Evolutionary conservation across 805 yeast genomes (phyloP).

Genomic region (Candida broadrunensis): DNA sequence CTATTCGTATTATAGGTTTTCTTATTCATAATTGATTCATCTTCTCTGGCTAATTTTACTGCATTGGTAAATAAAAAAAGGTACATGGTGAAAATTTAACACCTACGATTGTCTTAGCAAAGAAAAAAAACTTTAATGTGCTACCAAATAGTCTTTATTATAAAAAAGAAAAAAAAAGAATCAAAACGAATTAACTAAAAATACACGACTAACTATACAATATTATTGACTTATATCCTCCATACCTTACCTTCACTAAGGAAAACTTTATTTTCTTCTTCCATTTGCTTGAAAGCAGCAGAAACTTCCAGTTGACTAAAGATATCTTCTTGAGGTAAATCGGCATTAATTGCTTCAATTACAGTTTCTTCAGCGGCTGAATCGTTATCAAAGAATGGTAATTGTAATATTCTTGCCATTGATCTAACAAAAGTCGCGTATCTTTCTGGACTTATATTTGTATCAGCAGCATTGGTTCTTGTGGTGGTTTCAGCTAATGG

Average conservation of each 20-base stretch:
- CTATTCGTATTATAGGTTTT: too few species aligned
- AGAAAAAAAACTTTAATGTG: too few species aligned
- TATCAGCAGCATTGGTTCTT: slow-evolving; percentile 15
- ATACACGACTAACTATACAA: too few species aligned
- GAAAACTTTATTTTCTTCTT: slow-evolving; percentile 33
- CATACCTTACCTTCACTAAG: slow-evolving; percentile 37
- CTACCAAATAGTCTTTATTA: too few species aligned
- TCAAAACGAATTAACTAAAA: too few species aligned
- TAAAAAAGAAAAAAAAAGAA: too few species aligned
- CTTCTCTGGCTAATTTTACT: too few species aligned
- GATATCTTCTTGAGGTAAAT: slow-evolving; percentile 37
- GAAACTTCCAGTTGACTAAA: slow-evolving; percentile 27
- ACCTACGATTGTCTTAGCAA: too few species aligned
- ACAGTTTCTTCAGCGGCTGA: slow-evolving; percentile 30
- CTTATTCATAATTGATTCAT: too few species aligned
- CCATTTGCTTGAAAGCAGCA: slow-evolving; percentile 31
- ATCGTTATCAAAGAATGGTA: slow-evolving; percentile 31
- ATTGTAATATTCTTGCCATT: slow-evolving; percentile 29
- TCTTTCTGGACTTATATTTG: slow-evolving; percentile 29
- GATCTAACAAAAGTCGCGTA: slow-evolving; percentile 25
- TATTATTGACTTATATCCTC: too few species aligned
- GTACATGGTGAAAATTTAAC: too few species aligned
- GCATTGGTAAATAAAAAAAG: too few species aligned
- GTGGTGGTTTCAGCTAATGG: slow-evolving; percentile 24
- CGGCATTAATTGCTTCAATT: slow-evolving; percentile 29